Evolutionary conservation across 2,329 filamentous ascomycete species (phyloP).

Genomic region (Curvularia spicifera): DNA sequence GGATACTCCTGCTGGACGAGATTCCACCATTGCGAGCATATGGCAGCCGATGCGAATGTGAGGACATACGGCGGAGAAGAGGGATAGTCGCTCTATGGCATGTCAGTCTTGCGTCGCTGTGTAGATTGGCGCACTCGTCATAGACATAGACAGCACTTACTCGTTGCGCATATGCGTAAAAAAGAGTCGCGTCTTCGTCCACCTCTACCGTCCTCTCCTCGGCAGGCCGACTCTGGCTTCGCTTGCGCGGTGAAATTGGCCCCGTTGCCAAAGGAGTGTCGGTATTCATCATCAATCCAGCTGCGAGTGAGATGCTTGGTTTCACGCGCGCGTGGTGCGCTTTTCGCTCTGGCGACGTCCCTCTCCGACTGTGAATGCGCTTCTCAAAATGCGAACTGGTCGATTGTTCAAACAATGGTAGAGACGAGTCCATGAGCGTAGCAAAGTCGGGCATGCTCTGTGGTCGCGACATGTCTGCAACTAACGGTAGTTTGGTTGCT

Average conservation of each 20-base stretch:
- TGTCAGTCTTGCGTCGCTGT: constrained; percentile 18
- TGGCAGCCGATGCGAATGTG: constrained; percentile 41
- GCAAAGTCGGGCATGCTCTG: constrained; percentile 48
- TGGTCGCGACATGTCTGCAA: constrained; percentile 35
- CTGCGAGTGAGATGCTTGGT: constrained; percentile 44
- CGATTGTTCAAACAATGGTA: constrained; percentile 25
- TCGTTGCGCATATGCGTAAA: constrained; percentile 47
- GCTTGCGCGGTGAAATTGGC: constrained; percentile 25
- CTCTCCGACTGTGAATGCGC: constrained; percentile 28
- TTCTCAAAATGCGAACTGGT: constrained; percentile 31
- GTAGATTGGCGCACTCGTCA: background rate
- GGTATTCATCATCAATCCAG: constrained; percentile 45
- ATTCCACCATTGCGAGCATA: constrained; percentile 45
- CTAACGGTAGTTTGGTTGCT: background rate
- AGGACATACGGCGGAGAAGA: constrained; percentile 44
- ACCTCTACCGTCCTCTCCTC: constrained; percentile 15
- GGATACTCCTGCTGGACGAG: constrained; percentile 43
- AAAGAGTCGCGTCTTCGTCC: constrained; percentile 30
- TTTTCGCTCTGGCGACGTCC: constrained; percentile 31
- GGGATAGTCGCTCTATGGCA: constrained; percentile 37
- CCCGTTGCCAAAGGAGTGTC: constrained; percentile 23
- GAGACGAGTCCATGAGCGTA: constrained; percentile 39
- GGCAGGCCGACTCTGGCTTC: constrained; percentile 18
- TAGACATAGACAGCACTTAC: constrained; percentile 21
- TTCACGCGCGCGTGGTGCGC: constrained; percentile 37